These are phyloP conservation scores for Magnaporthales sp. DNA, from an alignment of 2,329 filamentous ascomycete species.

Conservation along the genomic window DNA sequence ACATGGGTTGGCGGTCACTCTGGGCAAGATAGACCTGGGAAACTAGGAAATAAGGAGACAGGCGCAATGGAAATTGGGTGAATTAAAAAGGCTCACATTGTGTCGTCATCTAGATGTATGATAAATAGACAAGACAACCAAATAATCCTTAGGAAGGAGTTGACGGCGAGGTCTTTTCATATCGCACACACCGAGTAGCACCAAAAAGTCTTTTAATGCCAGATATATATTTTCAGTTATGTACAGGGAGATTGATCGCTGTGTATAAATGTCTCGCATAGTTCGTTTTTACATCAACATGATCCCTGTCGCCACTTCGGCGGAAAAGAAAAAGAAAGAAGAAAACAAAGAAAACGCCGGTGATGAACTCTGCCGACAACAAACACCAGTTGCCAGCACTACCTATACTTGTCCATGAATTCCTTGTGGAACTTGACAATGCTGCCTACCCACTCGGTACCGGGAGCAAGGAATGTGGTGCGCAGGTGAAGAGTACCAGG, in stretches of 20 bases:
- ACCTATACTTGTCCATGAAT: conserved; percentile 77
- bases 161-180: not conserved
- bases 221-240: not conserved
- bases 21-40: too few relatives aligned
- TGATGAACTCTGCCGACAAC: not conserved
- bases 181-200: not conserved
- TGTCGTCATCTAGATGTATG: not conserved
- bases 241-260: not conserved
- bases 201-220: not conserved
- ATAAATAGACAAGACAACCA: not conserved
- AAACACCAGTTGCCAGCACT: conserved; percentile 10
- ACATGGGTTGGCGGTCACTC: not conserved
- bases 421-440: conserved; percentile 85
- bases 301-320: not conserved
- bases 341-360: not conserved
- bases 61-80: not conserved
- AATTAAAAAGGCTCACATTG: not conserved
- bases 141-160: not conserved
- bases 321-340: not conserved
- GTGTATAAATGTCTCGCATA: not conserved
- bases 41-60: not conserved
- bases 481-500: conserved; percentile 87
- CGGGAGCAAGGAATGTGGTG: conserved; percentile 92
- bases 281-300: too few relatives aligned
- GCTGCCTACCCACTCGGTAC: conserved; percentile 85